Evolutionary conservation across 805 yeast species (phyloP).

Genomic region (Kuraishia piskuri): DNA sequence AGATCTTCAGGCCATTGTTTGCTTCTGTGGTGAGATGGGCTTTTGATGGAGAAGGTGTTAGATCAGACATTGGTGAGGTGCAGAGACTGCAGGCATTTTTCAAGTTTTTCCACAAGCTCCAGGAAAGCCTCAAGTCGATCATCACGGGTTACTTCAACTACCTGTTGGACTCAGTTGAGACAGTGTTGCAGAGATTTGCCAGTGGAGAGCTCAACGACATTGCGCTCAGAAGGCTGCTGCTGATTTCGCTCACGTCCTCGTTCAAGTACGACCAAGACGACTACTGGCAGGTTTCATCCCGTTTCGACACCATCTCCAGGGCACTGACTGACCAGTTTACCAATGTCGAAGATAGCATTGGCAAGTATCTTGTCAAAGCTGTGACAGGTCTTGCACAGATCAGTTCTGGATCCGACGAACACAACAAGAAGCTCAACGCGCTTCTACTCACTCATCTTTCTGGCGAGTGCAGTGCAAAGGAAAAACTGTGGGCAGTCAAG

Average conservation of each 20-base stretch:
- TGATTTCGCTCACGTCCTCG: slow-evolving; percentile 68
- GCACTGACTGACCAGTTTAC: slow-evolving; percentile 59
- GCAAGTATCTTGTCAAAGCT: slow-evolving; percentile 74
- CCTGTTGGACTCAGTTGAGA: slow-evolving; percentile 63
- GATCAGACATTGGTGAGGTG: slow-evolving; percentile 34
- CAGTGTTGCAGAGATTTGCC: slow-evolving; percentile 42
- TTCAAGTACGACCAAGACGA: slow-evolving; percentile 89
- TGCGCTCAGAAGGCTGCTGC: slow-evolving; percentile 62
- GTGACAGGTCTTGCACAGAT: slow-evolving; percentile 65
- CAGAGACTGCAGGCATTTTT: slow-evolving; percentile 68
- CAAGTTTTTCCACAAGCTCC: slow-evolving; percentile 78
- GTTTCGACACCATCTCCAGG: slow-evolving; percentile 66
- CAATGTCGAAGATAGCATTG: slow-evolving; percentile 64
- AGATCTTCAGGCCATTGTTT: slow-evolving; percentile 86
- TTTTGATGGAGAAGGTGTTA: slow-evolving; percentile 68
- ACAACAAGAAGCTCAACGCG: slow-evolving; percentile 65
- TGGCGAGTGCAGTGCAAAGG: slow-evolving; percentile 44
- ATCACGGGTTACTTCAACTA: slow-evolving; percentile 86
- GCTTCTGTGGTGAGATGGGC: slow-evolving; percentile 89
- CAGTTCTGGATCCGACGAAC: slow-evolving; percentile 52
- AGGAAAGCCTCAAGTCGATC: slow-evolving; percentile 77
- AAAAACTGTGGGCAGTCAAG: slow-evolving; percentile 74
- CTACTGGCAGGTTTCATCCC: slow-evolving; percentile 83
- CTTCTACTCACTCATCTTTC: slow-evolving; percentile 59
- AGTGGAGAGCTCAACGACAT: slow-evolving; percentile 30